Percentiles rank a stretch among this genome's conserved stretches.
These are phyloP conservation scores for Serendipita vermifera DNA, from an alignment of 768 basidiomycete species.

Conservation along the genomic window DNA sequence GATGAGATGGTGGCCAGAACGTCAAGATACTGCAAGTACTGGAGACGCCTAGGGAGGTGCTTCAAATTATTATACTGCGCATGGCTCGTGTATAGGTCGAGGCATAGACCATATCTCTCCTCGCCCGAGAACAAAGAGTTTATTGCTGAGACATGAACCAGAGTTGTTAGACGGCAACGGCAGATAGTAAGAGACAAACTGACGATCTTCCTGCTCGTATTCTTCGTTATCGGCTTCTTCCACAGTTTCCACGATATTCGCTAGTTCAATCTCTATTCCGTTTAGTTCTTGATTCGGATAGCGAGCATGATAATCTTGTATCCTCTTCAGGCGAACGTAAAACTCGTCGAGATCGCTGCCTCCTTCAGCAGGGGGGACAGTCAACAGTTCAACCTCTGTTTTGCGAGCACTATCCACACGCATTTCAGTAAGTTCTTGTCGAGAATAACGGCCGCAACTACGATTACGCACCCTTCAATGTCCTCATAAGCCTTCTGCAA, in stretches of 20 bases:
- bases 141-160: constrained; percentile 36
- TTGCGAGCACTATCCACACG: constrained; percentile 34
- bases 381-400: constrained; percentile 47
- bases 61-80: constrained; percentile 82
- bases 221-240: constrained; percentile 51
- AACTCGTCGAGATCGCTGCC: constrained; percentile 81
- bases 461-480: constrained; percentile 34
- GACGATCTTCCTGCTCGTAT: constrained; percentile 74
- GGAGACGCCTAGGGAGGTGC: constrained; percentile 65
- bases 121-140: constrained; percentile 89
- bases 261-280: constrained; percentile 73
- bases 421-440: no score
- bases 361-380: constrained; percentile 34
- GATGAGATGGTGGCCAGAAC: constrained; percentile 55
- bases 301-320: constrained; percentile 92
- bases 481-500: constrained; percentile 69
- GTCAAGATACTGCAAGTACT: constrained; percentile 90
- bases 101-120: constrained; percentile 87
- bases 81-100: constrained; percentile 85
- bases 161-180: neutral
- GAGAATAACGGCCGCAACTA: neutral
- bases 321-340: constrained; percentile 88
- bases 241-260: constrained; percentile 67
- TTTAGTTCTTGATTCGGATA: constrained; percentile 82
- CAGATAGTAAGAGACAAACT: constrained; percentile 24